These are phyloP conservation scores for Tolypocladium nubicola DNA, from an alignment of 2,329 filamentous ascomycete genomes.

Conservation along the genomic window DNA sequence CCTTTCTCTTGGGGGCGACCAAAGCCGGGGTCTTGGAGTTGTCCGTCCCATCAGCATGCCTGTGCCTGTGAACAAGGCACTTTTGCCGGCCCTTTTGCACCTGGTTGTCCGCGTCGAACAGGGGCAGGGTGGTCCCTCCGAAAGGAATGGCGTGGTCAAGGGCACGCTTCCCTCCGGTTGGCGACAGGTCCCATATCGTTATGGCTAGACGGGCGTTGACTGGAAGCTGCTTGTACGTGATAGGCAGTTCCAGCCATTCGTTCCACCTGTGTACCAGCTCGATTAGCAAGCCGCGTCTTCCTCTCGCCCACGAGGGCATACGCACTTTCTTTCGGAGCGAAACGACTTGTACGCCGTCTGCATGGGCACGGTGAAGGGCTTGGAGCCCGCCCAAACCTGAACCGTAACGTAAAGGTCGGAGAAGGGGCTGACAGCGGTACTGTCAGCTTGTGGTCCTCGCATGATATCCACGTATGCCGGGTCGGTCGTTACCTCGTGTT, in stretches of 20 bases:
- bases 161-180: constrained; percentile 58
- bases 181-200: constrained; percentile 90
- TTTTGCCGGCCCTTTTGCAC: constrained; percentile 87
- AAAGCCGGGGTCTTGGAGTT: constrained; percentile 66
- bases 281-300: neutral
- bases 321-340: constrained; percentile 55
- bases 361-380: constrained; percentile 81
- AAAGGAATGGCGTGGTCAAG: constrained; percentile 79
- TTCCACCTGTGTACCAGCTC: constrained; percentile 56
- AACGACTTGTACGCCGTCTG: constrained; percentile 93
- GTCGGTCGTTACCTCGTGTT: constrained; percentile 52
- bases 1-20: constrained; percentile 41
- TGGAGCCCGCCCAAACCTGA: constrained; percentile 92
- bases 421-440: constrained; percentile 41
- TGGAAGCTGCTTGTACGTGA: constrained; percentile 74
- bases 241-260: constrained; percentile 86
- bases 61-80: constrained; percentile 73
- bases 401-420: constrained; percentile 90
- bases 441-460: constrained; percentile 9
- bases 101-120: constrained; percentile 92
- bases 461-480: neutral
- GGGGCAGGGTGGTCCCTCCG: constrained; percentile 78
- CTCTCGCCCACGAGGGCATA: neutral
- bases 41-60: constrained; percentile 75
- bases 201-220: constrained; percentile 77